Evolutionary conservation across 192 early-diverging fungal genomes (phyloP), one percentile per base, ranked within the genome.

Genomic region (Coemansia sp.): DNA sequence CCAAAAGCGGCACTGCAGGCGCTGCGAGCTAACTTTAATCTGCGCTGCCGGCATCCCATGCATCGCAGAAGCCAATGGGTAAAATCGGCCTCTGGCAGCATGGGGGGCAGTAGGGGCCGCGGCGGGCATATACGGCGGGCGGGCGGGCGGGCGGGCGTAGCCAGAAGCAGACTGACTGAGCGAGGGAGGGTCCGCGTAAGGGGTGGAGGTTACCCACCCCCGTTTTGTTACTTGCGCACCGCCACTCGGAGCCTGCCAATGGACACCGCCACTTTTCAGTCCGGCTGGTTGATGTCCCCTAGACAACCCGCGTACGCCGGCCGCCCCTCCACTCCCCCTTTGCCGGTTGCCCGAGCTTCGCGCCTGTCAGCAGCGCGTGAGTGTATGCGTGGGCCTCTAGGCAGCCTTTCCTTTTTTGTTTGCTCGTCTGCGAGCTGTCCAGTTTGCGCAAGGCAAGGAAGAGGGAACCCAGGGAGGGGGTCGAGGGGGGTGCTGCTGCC

Each of bases 241-340:
- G 65, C 65, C 65, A 68, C 65, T 68, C 65, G 65, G 65, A 60
- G 58, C 48, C 52, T 68, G 58, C 65, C 65, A 68, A 68, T 68
- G 43, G 44, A 28, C 57, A 51, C 65, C 65, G 58, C 65, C 65
- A 68, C 65, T 48, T 47, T 68, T 39, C 41, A 42, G 52, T 36
- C 39, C 17, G 48, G 46, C 47, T 38, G 46, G 44, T 27, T 14
- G 34, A 23, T 43, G 34, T 5, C 46, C 51, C 56, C 45, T 39
- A 42, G 18, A 43, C 53, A 60, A 33, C 43, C 53, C 44, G 24
- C 13, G 33, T 15, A 17, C n/a, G 14, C 50, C 50, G 50, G 17
- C 32, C 55, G 43, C 46, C 55, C 55, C 43, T 50, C 14, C 30
- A 27, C 39, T 47, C 46, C 38, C 29, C 38, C 39, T 22, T 33